Base-by-base conservation (phyloP, 345 rosid genomes). In the Eucalyptus erythrocorys region DNA sequence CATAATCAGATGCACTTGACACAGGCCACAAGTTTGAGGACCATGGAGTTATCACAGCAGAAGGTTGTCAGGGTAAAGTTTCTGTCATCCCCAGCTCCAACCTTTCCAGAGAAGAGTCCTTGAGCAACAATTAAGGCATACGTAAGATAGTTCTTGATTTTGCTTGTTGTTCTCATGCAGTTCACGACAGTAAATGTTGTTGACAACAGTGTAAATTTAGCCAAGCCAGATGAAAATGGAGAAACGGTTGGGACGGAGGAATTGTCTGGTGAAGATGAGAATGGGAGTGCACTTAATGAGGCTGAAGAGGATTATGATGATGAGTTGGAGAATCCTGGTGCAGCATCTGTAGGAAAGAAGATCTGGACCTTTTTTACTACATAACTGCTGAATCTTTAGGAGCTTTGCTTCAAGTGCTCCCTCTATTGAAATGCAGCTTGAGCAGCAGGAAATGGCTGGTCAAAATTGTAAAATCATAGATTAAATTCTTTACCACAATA, bases 281-380 rank as follows among this genome's bases (percentile, higher is more conserved):
- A 89, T 88, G 91, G 90, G 81, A 92, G 94, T 90, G 91, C 89
- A 91, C 87, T 91, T 21, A 87, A 91, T 40, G 95, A 93, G 89
- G 96, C 86, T 43, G 96, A 92, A n/a, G 94, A 90, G 7, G 94
- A 90, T 15, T 88, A 91, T 6, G 55, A 86, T 32, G 94, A 90
- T 16, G 94, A 92, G 57, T 61, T 66, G 48, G 95, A 94, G 47
- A 92, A 93, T 61, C 95, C 92, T 49, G 95, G 94, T 89, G 95
- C 93, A 86, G 96, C 87, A 37, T 95, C 99, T 32, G 79, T 97
- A 48, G 93, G 95, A 86, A 96, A 94, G 94, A 97, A 93, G 92
- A 92, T 96, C 49, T 96, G 99, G 99, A 96, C 95, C 55, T 97
- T 97, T 89, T 95, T 96, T 91, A 94, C 97, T 16, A 48, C 88